Evolutionary conservation across 345 rosid genomes (phyloP).

Genomic region (Citrus sinensis): DNA sequence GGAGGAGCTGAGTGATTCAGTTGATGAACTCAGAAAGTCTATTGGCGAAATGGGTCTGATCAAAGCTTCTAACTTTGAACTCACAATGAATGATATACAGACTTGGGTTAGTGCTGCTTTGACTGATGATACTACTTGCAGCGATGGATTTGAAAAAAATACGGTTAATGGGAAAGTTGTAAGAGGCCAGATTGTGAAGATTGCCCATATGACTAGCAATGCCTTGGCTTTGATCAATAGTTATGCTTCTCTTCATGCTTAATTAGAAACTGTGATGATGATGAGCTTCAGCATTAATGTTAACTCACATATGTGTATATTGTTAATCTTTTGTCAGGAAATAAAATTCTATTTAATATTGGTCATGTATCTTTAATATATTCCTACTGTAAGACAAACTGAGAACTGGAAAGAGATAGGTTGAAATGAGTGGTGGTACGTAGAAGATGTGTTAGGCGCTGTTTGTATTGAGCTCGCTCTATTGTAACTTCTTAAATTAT

Average conservation of each 20-base stretch:
- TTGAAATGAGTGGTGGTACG: too few relatives aligned
- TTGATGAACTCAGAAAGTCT: constrained; percentile 56
- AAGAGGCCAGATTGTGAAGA: constrained; percentile 33
- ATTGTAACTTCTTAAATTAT: too few relatives aligned
- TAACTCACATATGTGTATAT: too few relatives aligned
- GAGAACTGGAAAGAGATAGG: too few relatives aligned
- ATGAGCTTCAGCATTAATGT: too few relatives aligned
- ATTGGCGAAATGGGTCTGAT: constrained; percentile 45
- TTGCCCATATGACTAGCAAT: constrained; percentile 68
- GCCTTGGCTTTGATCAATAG: constrained; percentile 70
- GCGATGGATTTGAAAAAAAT: constrained; percentile 56
- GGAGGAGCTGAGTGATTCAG: constrained; percentile 56
- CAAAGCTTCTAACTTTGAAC: constrained; percentile 27
- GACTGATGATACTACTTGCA: constrained; percentile 68
- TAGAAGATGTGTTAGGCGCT: too few relatives aligned
- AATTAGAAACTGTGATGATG: neutral
- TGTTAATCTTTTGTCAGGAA: too few relatives aligned
- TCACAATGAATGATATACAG: constrained; percentile 48
- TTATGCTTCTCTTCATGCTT: constrained; percentile 49
- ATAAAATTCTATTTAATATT: too few relatives aligned
- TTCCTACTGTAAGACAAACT: too few relatives aligned
- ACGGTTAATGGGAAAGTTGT: constrained; percentile 40
- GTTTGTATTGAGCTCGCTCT: too few relatives aligned
- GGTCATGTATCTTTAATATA: too few relatives aligned
- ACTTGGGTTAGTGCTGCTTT: constrained; percentile 85